A percentile compares a stretch with the other conserved stretches of the same genome.
These are phyloP conservation scores for Botrytis squamosa DNA, from an alignment of 2,329 filamentous ascomycete species.

Conservation along the genomic window DNA sequence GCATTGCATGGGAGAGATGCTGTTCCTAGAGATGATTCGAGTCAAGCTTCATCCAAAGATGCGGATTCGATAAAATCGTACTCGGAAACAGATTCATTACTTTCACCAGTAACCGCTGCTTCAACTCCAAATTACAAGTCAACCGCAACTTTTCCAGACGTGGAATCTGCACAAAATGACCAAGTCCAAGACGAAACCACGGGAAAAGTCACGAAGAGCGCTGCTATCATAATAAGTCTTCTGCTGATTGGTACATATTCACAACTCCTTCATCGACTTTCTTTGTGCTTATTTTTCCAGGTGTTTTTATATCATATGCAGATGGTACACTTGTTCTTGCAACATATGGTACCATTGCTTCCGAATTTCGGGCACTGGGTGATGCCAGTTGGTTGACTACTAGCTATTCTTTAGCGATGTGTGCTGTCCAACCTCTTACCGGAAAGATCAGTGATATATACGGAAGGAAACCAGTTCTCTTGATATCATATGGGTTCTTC, in stretches of 20 bases:
- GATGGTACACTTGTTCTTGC: conserved; percentile 66
- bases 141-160: not conserved
- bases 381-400: conserved; percentile 57
- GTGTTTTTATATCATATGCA: conserved; percentile 64
- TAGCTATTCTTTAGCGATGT: conserved; percentile 71
- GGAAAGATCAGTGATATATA: conserved; percentile 71
- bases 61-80: conserved; percentile 4
- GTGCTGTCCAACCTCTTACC: conserved; percentile 73
- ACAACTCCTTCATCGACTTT: not conserved
- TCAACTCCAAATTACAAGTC: conserved; percentile 23
- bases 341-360: conserved; percentile 61
- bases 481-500: conserved; percentile 65
- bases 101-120: conserved; percentile 13
- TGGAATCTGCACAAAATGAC: conserved; percentile 14
- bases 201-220: not conserved
- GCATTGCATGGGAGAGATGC: conserved; percentile 8
- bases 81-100: conserved; percentile 19
- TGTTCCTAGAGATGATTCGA: not conserved
- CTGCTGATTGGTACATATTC: conserved; percentile 28
- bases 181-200: not conserved
- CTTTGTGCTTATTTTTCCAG: conserved; percentile 36
- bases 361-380: conserved; percentile 56
- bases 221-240: conserved; percentile 28
- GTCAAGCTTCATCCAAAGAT: conserved; percentile 12
- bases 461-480: conserved; percentile 63